phyloP scores from a whole-genome alignment of 306 rosid genomes.

The Malus sieversii region DNA sequence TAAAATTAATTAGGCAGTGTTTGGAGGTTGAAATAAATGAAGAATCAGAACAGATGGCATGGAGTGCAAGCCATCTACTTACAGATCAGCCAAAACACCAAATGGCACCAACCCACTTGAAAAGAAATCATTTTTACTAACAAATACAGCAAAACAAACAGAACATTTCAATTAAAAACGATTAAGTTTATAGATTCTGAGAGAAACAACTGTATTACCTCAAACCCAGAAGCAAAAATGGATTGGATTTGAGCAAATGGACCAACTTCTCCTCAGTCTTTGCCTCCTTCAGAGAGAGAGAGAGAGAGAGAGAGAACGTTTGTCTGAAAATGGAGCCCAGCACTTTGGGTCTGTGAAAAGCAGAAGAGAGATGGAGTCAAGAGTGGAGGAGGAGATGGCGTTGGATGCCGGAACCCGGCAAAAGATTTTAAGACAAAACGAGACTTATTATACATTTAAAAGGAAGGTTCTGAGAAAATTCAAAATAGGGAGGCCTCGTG shows the following conservation, averaged over 20 bases:
- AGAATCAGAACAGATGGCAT: constrained; percentile 2
- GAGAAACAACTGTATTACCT: neutral
- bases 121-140: constrained; percentile 1
- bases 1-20: neutral
- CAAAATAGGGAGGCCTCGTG: neutral
- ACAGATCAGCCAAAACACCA: neutral
- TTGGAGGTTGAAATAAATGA: neutral
- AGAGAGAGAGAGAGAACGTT: neutral
- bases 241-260: constrained; percentile 1
- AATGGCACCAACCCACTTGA: neutral
- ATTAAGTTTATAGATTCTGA: neutral
- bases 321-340: neutral
- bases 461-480: constrained; percentile 15
- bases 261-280: constrained; percentile 1
- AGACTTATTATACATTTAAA: neutral
- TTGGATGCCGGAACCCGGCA: constrained; percentile 4
- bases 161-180: neutral
- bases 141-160: neutral
- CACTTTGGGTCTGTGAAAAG: neutral
- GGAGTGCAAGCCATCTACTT: neutral
- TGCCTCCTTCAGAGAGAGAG: neutral
- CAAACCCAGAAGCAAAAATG: neutral
- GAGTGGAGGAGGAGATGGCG: neutral
- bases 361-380: neutral
- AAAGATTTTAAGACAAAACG: neutral